phyloP scores from a whole-genome alignment of 2,329 filamentous ascomycete species.

The Colletotrichum falcatum region DNA sequence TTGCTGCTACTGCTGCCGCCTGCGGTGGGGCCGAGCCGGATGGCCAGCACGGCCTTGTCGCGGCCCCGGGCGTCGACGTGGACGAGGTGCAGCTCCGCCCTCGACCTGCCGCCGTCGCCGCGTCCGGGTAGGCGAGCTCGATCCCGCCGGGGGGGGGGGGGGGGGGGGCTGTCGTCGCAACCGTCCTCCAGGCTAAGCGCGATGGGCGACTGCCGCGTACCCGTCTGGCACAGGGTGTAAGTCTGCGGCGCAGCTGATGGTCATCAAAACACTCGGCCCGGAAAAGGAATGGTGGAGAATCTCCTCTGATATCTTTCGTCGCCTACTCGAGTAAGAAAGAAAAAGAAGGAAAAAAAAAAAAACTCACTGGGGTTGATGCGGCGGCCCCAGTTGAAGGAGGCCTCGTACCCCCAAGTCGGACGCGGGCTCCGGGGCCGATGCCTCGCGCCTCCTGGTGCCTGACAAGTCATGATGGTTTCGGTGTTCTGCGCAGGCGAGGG shows the following conservation, averaged over 20 bases:
- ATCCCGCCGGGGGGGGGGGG: constrained; percentile 52
- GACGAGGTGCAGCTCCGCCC: constrained; percentile 62
- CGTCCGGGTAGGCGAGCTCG: constrained; percentile 55
- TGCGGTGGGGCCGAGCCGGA: constrained; percentile 59
- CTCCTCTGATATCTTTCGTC: too few species aligned
- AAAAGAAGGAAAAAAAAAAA: too few species aligned
- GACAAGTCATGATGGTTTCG: constrained; percentile 24
- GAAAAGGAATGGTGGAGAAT: too few species aligned
- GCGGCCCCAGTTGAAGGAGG: constrained; percentile 39
- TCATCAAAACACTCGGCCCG: not conserved
- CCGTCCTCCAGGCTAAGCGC: constrained; percentile 54
- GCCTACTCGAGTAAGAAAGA: too few species aligned
- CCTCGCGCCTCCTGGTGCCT: constrained; percentile 6
- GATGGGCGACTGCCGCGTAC: constrained; percentile 64
- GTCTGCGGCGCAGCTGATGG: constrained; percentile 25
- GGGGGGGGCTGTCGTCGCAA: too few species aligned
- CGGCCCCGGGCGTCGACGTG: constrained; percentile 56
- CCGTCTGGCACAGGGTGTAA: constrained; percentile 57
- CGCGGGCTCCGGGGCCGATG: not conserved
- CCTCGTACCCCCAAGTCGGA: constrained; percentile 40
- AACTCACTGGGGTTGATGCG: constrained; percentile 34
- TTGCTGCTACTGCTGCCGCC: too few species aligned
- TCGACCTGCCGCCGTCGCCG: constrained; percentile 53
- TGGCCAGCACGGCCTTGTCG: constrained; percentile 58
- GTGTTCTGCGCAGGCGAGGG: constrained; percentile 28